A percentile compares a stretch with the other conserved stretches of the same genome.
These are phyloP conservation scores for Penicillium simplicissimum DNA, from an alignment of 495 filamentous ascomycete species.

Conservation along the genomic window DNA sequence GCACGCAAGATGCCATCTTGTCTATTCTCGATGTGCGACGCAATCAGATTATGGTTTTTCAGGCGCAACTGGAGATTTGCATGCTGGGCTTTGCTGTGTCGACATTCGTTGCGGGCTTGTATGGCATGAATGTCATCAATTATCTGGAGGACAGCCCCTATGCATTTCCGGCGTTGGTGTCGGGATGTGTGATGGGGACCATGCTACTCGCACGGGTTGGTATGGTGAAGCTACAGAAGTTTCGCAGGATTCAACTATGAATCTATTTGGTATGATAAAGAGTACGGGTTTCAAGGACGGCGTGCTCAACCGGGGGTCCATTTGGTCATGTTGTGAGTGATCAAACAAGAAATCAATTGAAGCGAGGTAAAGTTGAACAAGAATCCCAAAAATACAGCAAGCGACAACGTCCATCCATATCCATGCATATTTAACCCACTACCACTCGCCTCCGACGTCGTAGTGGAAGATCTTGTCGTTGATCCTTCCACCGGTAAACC, in stretches of 20 bases:
- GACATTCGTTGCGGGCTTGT: constrained; percentile 35
- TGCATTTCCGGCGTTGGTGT: constrained; percentile 29
- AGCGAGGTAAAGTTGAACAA: neutral
- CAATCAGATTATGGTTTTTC: constrained; percentile 40
- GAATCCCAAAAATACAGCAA: neutral
- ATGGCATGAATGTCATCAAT: constrained; percentile 40
- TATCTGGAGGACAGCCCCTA: constrained; percentile 29
- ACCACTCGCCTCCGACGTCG: constrained; percentile 55
- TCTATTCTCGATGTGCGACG: constrained; percentile 34
- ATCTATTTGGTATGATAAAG: too few relatives aligned
- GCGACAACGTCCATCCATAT: neutral
- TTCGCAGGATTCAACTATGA: constrained; percentile 25
- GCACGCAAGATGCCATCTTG: constrained; percentile 29
- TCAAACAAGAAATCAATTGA: neutral
- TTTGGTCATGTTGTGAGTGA: neutral
- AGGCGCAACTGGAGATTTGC: constrained; percentile 35
- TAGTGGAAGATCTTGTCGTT: constrained; percentile 45
- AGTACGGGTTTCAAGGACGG: too few relatives aligned
- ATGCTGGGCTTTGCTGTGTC: constrained; percentile 34
- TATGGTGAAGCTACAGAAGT: constrained; percentile 24
- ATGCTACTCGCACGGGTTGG: constrained; percentile 23
- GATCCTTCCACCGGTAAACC: constrained; percentile 45
- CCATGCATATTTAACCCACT: constrained; percentile 8
- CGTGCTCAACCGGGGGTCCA: too few relatives aligned
- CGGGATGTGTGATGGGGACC: constrained; percentile 18